phyloP scores from a whole-genome alignment of 495 filamentous ascomycete species.

The Penicillium cosmopolitanum region DNA sequence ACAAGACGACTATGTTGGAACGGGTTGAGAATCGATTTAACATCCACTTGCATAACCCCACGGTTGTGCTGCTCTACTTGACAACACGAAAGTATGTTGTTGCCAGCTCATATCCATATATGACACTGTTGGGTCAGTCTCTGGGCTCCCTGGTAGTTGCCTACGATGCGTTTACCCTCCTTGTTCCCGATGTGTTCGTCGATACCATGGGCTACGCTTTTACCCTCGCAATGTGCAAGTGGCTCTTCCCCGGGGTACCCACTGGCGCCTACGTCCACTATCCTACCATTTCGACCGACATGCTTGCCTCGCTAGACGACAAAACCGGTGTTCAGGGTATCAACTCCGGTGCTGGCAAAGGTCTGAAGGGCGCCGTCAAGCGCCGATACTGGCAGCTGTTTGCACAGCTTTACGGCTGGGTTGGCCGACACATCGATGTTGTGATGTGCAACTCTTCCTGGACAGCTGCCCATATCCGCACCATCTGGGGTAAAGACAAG shows the following conservation, averaged over 20 bases:
- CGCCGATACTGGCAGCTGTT: conserved; percentile 85
- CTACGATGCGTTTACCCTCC: conserved; percentile 88
- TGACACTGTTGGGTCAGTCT: conserved; percentile 93
- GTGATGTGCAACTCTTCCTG: conserved; percentile 97
- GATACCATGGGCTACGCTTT: conserved; percentile 99
- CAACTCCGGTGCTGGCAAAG: conserved; percentile 79
- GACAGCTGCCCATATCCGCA: conserved; percentile 83
- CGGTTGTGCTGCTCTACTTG: conserved; percentile 85
- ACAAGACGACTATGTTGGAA: conserved; percentile 75
- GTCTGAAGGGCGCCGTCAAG: conserved; percentile 68
- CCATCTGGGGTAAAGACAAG: conserved; percentile 68
- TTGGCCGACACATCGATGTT: conserved; percentile 80
- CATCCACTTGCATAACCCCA: conserved; percentile 83
- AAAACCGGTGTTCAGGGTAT: conserved; percentile 69
- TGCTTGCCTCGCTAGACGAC: conserved; percentile 82
- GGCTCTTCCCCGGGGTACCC: conserved; percentile 79
- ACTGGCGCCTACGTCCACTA: conserved; percentile 97
- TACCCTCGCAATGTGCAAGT: conserved; percentile 76
- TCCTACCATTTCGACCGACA: conserved; percentile 97
- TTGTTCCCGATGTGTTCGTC: conserved; percentile 91
- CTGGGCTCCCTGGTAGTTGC: conserved; percentile 84
- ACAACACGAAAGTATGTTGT: conserved; percentile 84
- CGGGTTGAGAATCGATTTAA: conserved; percentile 89
- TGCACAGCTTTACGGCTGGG: conserved; percentile 75
- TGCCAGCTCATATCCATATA: conserved; percentile 81